These are phyloP conservation scores for Ceratobasidium theobromae DNA, from an alignment of 1,284 basidiomycete genomes.

Conservation along the genomic window DNA sequence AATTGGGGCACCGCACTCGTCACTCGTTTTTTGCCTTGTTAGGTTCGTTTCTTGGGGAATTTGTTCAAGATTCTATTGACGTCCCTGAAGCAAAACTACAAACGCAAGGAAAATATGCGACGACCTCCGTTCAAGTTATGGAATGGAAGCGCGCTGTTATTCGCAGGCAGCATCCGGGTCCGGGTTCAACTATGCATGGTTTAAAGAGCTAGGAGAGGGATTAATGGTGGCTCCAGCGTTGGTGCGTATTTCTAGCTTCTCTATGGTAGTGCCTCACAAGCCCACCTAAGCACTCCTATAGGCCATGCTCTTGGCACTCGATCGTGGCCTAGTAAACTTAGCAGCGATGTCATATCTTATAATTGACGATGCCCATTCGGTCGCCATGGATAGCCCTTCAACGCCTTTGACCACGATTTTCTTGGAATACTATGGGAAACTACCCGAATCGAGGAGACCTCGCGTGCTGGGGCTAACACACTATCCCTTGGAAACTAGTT, in stretches of 20 bases:
- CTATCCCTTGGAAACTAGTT: slow-evolving; percentile 16
- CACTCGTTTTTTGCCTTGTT: not conserved
- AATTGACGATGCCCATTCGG: slow-evolving; percentile 15
- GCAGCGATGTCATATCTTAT: not conserved
- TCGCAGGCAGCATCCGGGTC: not conserved
- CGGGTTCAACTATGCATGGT: slow-evolving; percentile 1
- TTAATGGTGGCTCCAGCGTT: slow-evolving; percentile 1
- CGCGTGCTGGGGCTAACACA: slow-evolving; percentile 8
- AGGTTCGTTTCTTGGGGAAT: not conserved
- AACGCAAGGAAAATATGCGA: not conserved
- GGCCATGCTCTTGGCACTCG: slow-evolving; percentile 5
- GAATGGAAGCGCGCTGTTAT: not conserved
- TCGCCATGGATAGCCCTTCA: slow-evolving; percentile 12
- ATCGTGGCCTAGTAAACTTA: slow-evolving; percentile 6
- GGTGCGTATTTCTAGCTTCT: not conserved
- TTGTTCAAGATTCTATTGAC: not conserved
- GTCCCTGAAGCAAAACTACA: not conserved
- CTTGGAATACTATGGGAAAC: slow-evolving; percentile 11
- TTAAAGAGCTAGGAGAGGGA: not conserved
- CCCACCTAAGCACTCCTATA: not conserved
- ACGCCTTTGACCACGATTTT: not conserved
- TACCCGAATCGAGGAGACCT: not conserved
- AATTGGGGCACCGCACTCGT: not conserved
- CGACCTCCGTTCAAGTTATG: not conserved
- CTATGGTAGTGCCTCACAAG: too few species aligned